Conservation (phyloP, 2,329 filamentous ascomycete genomes). For the Alternaria sp. region DNA sequence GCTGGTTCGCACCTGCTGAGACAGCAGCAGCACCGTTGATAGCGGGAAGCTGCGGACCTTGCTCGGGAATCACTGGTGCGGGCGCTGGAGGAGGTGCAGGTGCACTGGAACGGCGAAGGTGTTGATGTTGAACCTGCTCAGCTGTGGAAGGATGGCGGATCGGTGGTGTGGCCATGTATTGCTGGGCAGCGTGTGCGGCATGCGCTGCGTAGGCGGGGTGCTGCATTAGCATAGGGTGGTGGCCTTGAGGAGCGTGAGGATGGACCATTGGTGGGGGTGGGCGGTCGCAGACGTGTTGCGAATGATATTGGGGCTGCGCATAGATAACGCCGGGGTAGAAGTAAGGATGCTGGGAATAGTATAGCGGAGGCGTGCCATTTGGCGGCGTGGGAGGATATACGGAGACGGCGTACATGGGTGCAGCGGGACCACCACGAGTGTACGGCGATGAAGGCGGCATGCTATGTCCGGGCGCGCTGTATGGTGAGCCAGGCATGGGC, state of each 20-base stretch:
- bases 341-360: slow-evolving; percentile 48
- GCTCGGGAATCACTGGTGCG: slow-evolving; percentile 40
- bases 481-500: slow-evolving; percentile 68
- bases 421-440: slow-evolving; percentile 54
- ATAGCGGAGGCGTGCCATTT: slow-evolving; percentile 54
- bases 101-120: slow-evolving; percentile 41
- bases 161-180: slow-evolving; percentile 50
- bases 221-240: slow-evolving; percentile 40
- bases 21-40: slow-evolving; percentile 41
- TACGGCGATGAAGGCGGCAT: slow-evolving; percentile 65
- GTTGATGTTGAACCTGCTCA: slow-evolving; percentile 52
- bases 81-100: slow-evolving; percentile 31
- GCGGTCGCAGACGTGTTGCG: slow-evolving; percentile 43
- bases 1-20: slow-evolving; percentile 36
- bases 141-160: slow-evolving; percentile 54
- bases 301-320: slow-evolving; percentile 41
- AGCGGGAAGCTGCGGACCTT: slow-evolving; percentile 49
- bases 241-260: slow-evolving; percentile 50
- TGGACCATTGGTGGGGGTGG: slow-evolving; percentile 52
- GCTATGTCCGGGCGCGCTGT: slow-evolving; percentile 60
- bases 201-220: slow-evolving; percentile 42
- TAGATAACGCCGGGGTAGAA: slow-evolving; percentile 48
- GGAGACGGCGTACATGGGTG: slow-evolving; percentile 53
- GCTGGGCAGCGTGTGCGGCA: slow-evolving; percentile 44
- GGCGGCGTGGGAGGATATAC: slow-evolving; percentile 54